A percentile compares a stretch with the other conserved stretches of the same genome.
Evolutionary conservation across 176 grass and related monocot species (phyloP).

Genomic region (Pontederia crassipes): DNA sequence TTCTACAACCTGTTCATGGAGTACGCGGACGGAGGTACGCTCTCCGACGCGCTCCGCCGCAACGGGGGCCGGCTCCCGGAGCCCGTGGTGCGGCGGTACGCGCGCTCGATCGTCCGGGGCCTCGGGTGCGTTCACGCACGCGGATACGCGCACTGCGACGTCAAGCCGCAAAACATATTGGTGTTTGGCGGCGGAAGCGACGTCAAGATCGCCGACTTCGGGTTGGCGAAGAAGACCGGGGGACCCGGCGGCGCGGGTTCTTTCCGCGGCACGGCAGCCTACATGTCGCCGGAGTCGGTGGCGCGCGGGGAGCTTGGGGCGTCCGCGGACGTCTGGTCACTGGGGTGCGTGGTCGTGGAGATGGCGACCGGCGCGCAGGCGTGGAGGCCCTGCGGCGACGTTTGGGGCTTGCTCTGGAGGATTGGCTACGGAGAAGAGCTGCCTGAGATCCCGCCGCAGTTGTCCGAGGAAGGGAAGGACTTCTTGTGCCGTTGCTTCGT

Average conservation of each 20-base stretch:
- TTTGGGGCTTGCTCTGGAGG: slow-evolving; percentile 5
- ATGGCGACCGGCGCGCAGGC: not conserved
- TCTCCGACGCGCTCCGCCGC: not conserved
- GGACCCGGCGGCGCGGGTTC: not conserved
- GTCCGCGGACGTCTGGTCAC: slow-evolving; percentile 6
- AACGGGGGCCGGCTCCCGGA: not conserved
- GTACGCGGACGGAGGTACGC: slow-evolving; percentile 10
- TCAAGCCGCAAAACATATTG: slow-evolving; percentile 13
- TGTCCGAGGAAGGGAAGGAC: slow-evolving; percentile 15
- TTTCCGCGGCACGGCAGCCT: slow-evolving; percentile 1
- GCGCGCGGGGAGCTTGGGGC: not conserved
- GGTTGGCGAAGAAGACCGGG: not conserved
- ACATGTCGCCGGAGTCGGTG: slow-evolving; percentile 16
- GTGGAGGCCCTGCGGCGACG: not conserved
- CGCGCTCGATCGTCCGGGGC: slow-evolving; percentile 7
- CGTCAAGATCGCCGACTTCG: slow-evolving; percentile 4
- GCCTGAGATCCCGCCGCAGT: not conserved
- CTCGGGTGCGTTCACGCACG: not conserved
- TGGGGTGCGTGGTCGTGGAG: slow-evolving; percentile 12
- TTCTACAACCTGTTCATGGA: slow-evolving; percentile 14
- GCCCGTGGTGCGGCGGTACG: not conserved
- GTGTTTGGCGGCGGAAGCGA: not conserved
- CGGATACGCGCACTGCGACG: slow-evolving; percentile 14
- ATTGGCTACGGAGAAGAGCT: slow-evolving; percentile 2
- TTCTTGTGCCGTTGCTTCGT: slow-evolving; percentile 1